Evolutionary conservation across 495 filamentous ascomycete species (phyloP), one percentile per base, ranked within the genome.

Genomic region (Penicillium ucsense): DNA sequence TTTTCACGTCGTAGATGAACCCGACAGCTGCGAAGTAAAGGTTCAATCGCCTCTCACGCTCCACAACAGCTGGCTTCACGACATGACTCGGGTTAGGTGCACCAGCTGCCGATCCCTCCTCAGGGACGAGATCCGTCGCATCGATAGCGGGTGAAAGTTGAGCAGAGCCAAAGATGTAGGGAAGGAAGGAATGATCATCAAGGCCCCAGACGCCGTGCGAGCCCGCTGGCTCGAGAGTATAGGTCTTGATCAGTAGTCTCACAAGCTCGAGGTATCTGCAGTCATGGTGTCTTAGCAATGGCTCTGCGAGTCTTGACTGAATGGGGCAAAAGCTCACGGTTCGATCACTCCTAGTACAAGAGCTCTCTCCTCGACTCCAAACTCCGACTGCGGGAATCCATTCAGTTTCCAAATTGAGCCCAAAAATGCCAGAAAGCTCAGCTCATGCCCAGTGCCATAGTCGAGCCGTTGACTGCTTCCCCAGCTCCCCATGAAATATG

Each of bases 21-120:
- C 88, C 90, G 51, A 99, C 78, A n/a, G 92, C 94, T n/a, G 83
- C 84, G 72, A 96, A 99, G 64, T 99, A 99, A 73, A 99, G 78
- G 63, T 96, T 95, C 9, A 56, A 70, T 44, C 73, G 71, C 45
- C 88, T 73, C 61, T 89, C 80, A 37, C 74, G 67, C 38, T 86
- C 75, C 31, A 95, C 89, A 10, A 79, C 62, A 28, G 65, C 67
- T 3, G 70, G 56, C 52, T 89, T 89, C 8, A 77, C 72, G 4
- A 96, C 78, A 47, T 80, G 79, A 5, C 66, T 63, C 2, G 89
- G 82, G 41, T 83, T 76, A 2, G 91, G 88, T 2, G 89, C 80
- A 47, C 78, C 72, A 8, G 75, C 71, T 1, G 84, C 56, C 7
- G 88, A 94, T 41, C 89, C 90, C 70, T 92, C 86, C 34, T 77